These are phyloP conservation scores for Diatrype stigma DNA, from an alignment of 2,329 filamentous ascomycete species.

Conservation along the genomic window DNA sequence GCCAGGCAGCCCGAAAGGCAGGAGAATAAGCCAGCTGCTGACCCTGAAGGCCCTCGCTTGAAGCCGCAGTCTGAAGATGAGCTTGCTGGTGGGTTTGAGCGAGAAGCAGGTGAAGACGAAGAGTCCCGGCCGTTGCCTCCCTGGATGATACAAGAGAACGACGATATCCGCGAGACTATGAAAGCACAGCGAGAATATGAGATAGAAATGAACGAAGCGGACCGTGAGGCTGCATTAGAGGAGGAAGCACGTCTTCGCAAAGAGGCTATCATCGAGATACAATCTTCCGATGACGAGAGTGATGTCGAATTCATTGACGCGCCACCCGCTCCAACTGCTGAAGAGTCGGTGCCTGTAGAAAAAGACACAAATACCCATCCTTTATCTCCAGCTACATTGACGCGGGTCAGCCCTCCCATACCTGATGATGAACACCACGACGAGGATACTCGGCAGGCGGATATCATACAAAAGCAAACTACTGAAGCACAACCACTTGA, in stretches of 20 bases:
- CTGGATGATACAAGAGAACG: constrained; percentile 61
- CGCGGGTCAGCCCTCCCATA: constrained; percentile 15
- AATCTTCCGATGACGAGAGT: constrained; percentile 55
- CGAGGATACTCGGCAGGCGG: constrained; percentile 9
- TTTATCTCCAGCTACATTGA: constrained; percentile 17
- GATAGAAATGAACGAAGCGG: constrained; percentile 59
- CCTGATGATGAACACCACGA: constrained; percentile 6
- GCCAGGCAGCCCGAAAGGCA: constrained; percentile 34
- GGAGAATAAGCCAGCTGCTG: constrained; percentile 14
- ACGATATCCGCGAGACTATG: constrained; percentile 62
- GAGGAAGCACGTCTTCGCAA: constrained; percentile 43
- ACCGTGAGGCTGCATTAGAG: constrained; percentile 53
- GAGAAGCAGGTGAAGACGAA: constrained; percentile 31
- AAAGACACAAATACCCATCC: constrained; percentile 4
- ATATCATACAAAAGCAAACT: constrained; percentile 12
- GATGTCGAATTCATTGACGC: constrained; percentile 56
- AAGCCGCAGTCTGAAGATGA: constrained; percentile 13
- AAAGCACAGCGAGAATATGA: constrained; percentile 55
- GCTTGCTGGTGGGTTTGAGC: constrained; percentile 35
- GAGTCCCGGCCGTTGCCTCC: constrained; percentile 63
- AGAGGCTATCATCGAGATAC: constrained; percentile 56
- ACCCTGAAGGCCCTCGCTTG: constrained; percentile 6
- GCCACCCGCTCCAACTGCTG: constrained; percentile 32
- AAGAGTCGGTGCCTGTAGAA: constrained; percentile 12
- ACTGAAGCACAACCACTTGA: constrained; percentile 7